phyloP scores from a whole-genome alignment of 805 yeast species.

The Candida manassasensis region DNA sequence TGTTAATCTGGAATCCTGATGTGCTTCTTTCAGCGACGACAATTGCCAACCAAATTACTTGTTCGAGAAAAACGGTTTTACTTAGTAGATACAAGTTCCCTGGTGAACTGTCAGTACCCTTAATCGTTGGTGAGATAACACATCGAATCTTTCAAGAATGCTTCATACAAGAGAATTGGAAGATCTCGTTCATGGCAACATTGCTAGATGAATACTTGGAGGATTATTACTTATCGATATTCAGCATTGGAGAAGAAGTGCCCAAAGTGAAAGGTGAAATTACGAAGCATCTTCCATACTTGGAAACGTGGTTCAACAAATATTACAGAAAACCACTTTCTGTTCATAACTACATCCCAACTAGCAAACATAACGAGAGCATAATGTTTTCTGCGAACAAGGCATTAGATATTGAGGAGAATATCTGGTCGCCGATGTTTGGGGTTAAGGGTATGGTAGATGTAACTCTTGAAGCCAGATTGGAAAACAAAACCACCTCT shows the following conservation, averaged over 20 bases:
- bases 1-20: slow-evolving; percentile 85
- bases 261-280: slow-evolving; percentile 42
- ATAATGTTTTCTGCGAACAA: slow-evolving; percentile 52
- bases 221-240: slow-evolving; percentile 45
- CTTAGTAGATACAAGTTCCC: slow-evolving; percentile 52
- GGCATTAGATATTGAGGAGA: slow-evolving; percentile 82
- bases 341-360: slow-evolving; percentile 18
- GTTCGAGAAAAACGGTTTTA: slow-evolving; percentile 69
- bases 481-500: slow-evolving; percentile 19
- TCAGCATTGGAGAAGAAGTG: slow-evolving; percentile 47
- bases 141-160: slow-evolving; percentile 72
- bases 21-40: slow-evolving; percentile 74
- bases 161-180: slow-evolving; percentile 33
- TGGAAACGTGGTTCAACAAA: slow-evolving; percentile 48
- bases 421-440: slow-evolving; percentile 84
- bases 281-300: slow-evolving; percentile 44
- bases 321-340: slow-evolving; percentile 27
- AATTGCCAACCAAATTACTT: slow-evolving; percentile 69
- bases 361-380: slow-evolving; percentile 23
- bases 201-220: slow-evolving; percentile 39
- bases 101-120: slow-evolving; percentile 58
- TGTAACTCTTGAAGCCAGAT: slow-evolving; percentile 67
- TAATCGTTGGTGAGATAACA: slow-evolving; percentile 76
- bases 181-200: slow-evolving; percentile 32
- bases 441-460: slow-evolving; percentile 90